Conservation (phyloP, 2,329 filamentous ascomycete species). For the Ophiostoma sp. region DNA sequence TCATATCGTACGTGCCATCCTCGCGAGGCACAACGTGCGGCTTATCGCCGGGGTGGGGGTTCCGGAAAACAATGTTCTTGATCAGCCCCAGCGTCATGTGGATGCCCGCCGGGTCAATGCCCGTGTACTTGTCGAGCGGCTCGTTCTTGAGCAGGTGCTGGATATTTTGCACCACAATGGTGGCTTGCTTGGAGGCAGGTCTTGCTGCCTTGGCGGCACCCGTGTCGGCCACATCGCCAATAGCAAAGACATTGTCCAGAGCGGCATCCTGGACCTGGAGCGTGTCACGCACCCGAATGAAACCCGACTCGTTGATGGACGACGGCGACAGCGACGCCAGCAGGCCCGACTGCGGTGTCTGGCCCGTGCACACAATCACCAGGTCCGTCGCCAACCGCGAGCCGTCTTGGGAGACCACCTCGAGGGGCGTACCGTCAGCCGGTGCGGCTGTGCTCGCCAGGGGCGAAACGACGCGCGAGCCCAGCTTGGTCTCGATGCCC, state of each 20-base stretch:
- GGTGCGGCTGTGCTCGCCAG: background rate
- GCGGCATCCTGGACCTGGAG: slow-evolving; percentile 26
- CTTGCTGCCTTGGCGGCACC: slow-evolving; percentile 41
- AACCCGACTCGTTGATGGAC: slow-evolving; percentile 24
- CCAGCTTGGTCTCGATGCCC: slow-evolving; percentile 22
- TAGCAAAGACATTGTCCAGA: slow-evolving; percentile 55
- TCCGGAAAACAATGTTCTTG: slow-evolving; percentile 28
- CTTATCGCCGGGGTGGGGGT: slow-evolving; percentile 11
- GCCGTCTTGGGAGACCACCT: slow-evolving; percentile 23
- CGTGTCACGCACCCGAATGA: slow-evolving; percentile 24
- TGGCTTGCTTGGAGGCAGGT: slow-evolving; percentile 24
- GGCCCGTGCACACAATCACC: slow-evolving; percentile 25
- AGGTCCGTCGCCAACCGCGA: slow-evolving; percentile 19
- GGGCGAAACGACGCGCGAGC: slow-evolving; percentile 22
- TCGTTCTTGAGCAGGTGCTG: slow-evolving; percentile 26
- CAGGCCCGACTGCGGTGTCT: slow-evolving; percentile 24
- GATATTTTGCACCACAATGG: slow-evolving; percentile 27
- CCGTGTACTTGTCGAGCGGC: slow-evolving; percentile 22
- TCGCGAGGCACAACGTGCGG: slow-evolving; percentile 1
- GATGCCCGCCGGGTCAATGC: slow-evolving; percentile 24
- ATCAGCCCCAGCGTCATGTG: slow-evolving; percentile 27
- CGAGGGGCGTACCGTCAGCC: background rate
- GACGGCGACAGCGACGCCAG: slow-evolving; percentile 19
- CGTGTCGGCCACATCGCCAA: slow-evolving; percentile 63
- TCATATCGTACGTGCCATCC: slow-evolving; percentile 26